Evolutionary conservation across 805 yeast genomes (phyloP).

Genomic region (Spathaspora sp.): DNA sequence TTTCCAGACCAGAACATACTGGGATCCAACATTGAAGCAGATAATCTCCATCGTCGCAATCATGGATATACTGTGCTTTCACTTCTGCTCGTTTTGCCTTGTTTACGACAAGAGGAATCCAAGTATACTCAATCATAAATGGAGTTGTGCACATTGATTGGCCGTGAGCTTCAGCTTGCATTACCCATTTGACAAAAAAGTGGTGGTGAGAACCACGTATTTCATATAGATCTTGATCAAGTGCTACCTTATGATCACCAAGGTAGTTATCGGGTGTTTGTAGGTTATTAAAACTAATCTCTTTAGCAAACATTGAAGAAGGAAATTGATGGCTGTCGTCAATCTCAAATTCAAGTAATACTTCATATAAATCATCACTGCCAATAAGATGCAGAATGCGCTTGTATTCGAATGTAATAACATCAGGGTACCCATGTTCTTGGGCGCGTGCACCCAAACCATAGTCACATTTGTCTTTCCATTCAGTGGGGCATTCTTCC

Average conservation of each 20-base stretch:
- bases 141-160: neutral
- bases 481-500: neutral
- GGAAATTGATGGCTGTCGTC: neutral
- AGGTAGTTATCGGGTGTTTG: neutral
- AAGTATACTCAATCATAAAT: neutral
- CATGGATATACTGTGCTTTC: neutral
- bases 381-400: neutral
- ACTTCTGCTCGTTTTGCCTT: neutral
- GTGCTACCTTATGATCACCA: neutral
- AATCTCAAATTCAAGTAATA: neutral
- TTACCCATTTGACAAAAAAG: slow-evolving; percentile 1
- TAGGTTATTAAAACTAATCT: neutral
- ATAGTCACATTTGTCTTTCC: neutral
- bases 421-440: neutral
- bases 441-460: neutral
- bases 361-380: neutral
- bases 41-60: neutral
- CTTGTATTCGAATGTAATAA: neutral
- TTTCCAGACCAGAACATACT: too few species aligned
- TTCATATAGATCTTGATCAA: neutral
- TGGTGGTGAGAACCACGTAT: neutral
- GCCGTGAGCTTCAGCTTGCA: neutral
- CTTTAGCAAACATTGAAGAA: neutral
- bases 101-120: neutral
- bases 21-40: neutral